Percentiles rank a stretch among this genome's conserved stretches.
Conservation (phyloP, 169 alveolate species). For the Nephromyces sp. region DNA sequence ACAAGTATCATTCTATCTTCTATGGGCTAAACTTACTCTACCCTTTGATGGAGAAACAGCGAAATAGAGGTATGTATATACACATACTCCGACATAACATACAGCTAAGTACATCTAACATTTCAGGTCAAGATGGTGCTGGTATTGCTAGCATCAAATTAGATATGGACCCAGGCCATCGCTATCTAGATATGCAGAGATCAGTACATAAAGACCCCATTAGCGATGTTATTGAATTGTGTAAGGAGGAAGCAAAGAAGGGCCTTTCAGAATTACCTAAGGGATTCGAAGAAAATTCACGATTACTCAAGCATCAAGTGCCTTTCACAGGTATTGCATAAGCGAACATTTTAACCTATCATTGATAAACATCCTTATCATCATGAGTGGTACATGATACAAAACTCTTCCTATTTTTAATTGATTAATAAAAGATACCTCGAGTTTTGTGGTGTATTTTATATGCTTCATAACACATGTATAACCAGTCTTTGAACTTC, state of each 20-base stretch:
- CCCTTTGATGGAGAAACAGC: conserved; percentile 41
- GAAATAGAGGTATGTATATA: conserved; percentile 16
- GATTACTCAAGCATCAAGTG: conserved; percentile 6
- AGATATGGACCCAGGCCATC: conserved; percentile 34
- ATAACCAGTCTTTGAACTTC: too few species aligned
- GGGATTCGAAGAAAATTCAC: not conserved
- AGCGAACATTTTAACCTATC: too few species aligned
- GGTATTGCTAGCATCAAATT: conserved; percentile 39
- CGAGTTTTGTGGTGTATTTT: too few species aligned
- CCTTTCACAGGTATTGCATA: conserved; percentile 21
- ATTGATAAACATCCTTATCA: too few species aligned
- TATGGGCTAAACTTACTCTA: conserved; percentile 36
- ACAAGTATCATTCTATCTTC: conserved; percentile 35
- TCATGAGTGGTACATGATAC: too few species aligned
- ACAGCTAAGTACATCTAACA: too few species aligned
- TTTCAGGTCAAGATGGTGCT: conserved; percentile 34
- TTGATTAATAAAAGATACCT: too few species aligned
- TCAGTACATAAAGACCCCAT: conserved; percentile 22
- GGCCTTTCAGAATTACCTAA: not conserved
- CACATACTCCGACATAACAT: not conserved
- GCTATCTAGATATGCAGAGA: not conserved
- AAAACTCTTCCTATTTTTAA: too few species aligned
- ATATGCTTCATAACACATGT: too few species aligned
- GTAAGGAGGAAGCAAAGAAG: conserved; percentile 9
- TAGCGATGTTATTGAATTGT: not conserved